These are phyloP conservation scores for Selaginella tamariscina DNA, from an alignment of 75 land plant genomes.

Conservation along the genomic window DNA sequence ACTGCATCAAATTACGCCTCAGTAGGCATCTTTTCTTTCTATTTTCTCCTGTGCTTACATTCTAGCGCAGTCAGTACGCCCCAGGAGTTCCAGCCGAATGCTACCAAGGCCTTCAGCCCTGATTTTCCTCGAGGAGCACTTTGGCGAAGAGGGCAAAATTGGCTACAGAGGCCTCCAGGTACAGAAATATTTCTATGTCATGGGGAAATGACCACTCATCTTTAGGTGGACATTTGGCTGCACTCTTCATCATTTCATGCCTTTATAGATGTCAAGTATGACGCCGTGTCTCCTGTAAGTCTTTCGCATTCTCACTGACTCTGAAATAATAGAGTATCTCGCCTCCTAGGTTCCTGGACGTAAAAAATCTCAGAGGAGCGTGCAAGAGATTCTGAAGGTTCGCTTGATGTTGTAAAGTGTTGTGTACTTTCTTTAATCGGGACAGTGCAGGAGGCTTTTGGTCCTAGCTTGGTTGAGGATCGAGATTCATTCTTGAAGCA, in stretches of 20 bases:
- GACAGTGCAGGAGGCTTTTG: conserved; percentile 59
- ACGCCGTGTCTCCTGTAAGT: conserved; percentile 51
- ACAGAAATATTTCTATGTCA: background rate
- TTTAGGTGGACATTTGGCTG: conserved; percentile 84
- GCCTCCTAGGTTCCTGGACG: no score
- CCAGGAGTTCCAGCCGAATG: conserved; percentile 20
- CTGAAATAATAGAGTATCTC: background rate
- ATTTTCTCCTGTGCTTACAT: background rate
- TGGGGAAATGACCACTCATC: background rate
- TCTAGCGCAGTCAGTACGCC: conserved; percentile 20
- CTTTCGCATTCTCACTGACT: background rate
- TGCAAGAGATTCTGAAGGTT: background rate
- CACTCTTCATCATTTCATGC: conserved; percentile 73
- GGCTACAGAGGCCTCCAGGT: conserved; percentile 81
- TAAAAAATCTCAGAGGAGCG: background rate
- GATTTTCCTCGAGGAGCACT: conserved; percentile 53
- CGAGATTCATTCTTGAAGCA: conserved; percentile 49
- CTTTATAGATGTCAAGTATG: conserved; percentile 50
- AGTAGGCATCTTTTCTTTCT: conserved; percentile 26
- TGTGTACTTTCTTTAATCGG: background rate
- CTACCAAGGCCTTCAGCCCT: conserved; percentile 33
- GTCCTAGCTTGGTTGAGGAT: conserved; percentile 51
- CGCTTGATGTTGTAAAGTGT: background rate
- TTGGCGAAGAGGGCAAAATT: conserved; percentile 87
- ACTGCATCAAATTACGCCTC: conserved; percentile 48